Evolutionary conservation across 179 eudicot species (phyloP).

Genomic region (Spinacia oleracea): DNA sequence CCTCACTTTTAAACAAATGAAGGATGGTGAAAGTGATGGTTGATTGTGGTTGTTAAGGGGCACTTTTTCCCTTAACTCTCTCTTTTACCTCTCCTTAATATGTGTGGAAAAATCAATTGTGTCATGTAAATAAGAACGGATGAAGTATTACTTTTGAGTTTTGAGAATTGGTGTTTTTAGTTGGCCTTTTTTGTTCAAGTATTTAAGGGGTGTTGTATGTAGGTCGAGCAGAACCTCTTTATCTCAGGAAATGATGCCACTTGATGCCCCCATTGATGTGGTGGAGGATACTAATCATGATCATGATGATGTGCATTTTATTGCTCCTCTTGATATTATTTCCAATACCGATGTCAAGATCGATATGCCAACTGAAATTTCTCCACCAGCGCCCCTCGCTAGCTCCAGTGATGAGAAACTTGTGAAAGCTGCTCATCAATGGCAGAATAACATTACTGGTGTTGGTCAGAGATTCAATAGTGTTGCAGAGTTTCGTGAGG

Average conservation of each 20-base stretch:
- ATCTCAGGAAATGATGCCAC: constrained; percentile 56
- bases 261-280: constrained; percentile 51
- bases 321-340: constrained; percentile 51
- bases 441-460: constrained; percentile 84
- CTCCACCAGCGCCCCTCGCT: constrained; percentile 33
- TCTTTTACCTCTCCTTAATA: no score
- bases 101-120: no score
- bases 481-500: constrained; percentile 84
- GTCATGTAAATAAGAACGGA: no score
- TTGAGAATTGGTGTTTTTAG: constrained; percentile 1
- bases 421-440: constrained; percentile 67
- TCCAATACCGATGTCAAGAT: constrained; percentile 39
- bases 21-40: no score
- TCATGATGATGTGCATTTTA: constrained; percentile 50
- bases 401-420: constrained; percentile 65
- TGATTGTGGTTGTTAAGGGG: no score
- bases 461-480: constrained; percentile 91
- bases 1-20: no score
- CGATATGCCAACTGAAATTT: constrained; percentile 40
- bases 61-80: no score
- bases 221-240: constrained; percentile 86
- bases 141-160: constrained; percentile 21
- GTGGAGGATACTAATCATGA: constrained; percentile 46
- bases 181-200: constrained; percentile 13
- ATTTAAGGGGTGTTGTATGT: constrained; percentile 36